Evolutionary conservation across 768 basidiomycete genomes (phyloP).

Genomic region (Saitozyma podzolica): DNA sequence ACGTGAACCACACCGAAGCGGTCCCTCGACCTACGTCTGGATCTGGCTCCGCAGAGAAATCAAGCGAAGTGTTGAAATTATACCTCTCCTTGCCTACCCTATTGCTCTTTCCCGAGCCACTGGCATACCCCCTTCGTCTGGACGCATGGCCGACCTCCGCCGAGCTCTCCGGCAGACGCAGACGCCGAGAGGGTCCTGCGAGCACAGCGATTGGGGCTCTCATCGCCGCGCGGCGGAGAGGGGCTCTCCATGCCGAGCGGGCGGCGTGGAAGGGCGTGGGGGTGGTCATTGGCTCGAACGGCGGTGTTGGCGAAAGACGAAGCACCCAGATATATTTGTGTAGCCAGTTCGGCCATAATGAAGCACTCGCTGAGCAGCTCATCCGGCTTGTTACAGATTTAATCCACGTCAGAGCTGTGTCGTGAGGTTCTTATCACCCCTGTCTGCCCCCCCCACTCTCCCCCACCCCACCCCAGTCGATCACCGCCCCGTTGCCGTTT

Average conservation of each 20-base stretch:
- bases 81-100: slow-evolving; percentile 31
- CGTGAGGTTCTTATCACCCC: too few species aligned
- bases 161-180: neutral
- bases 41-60: slow-evolving; percentile 44
- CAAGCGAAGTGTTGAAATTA: slow-evolving; percentile 50
- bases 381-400: too few species aligned
- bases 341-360: too few species aligned
- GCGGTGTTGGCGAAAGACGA: neutral
- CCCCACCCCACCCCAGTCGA: too few species aligned
- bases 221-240: too few species aligned
- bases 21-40: slow-evolving; percentile 38
- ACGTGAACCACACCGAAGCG: neutral
- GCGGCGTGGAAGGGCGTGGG: neutral
- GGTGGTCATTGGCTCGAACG: neutral
- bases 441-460: too few species aligned
- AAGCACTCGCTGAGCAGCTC: too few species aligned
- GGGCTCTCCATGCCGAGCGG: neutral
- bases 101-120: slow-evolving; percentile 7
- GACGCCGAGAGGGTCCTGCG: neutral
- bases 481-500: too few species aligned
- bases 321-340: too few species aligned
- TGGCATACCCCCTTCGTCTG: slow-evolving; percentile 2
- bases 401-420: too few species aligned
- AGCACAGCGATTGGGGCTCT: too few species aligned
- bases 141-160: neutral